Evolutionary conservation across 108 stramenopile species (phyloP).

Genomic region (Halocafeteria seosinensis): DNA sequence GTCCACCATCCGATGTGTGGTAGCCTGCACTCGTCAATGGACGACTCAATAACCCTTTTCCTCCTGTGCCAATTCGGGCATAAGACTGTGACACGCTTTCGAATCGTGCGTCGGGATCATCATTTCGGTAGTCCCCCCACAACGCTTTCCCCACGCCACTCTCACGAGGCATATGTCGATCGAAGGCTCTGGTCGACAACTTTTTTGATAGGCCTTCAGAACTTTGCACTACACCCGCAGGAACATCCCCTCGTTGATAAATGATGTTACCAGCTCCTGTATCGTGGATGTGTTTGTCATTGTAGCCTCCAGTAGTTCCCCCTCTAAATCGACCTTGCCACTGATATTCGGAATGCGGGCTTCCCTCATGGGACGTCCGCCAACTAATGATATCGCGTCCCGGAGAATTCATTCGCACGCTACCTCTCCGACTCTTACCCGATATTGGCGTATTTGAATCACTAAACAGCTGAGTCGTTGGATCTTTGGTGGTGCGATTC

Average conservation of each 20-base stretch:
- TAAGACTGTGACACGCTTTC: not conserved
- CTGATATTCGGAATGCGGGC: not conserved
- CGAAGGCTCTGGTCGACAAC: not conserved
- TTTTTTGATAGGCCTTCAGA: not conserved
- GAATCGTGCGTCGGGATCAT: not conserved
- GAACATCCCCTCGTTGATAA: not conserved
- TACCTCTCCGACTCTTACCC: not conserved
- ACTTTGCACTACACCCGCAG: not conserved
- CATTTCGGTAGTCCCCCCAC: not conserved
- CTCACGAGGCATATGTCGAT: not conserved
- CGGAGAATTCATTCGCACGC: not conserved
- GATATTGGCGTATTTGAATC: not conserved
- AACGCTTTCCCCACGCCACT: not conserved
- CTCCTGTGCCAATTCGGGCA: not conserved
- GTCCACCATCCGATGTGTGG: not conserved
- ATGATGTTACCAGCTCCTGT: not conserved
- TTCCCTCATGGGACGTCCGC: not conserved
- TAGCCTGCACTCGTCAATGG: not conserved
- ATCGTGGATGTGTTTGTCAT: not conserved
- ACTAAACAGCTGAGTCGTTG: too few relatives aligned
- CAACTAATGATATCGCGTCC: not conserved
- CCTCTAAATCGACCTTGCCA: not conserved
- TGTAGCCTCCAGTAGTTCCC: not conserved
- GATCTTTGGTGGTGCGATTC: not conserved
- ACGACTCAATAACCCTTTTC: not conserved